Evolutionary conservation across 192 early-diverging fungal genomes (phyloP).

Genomic region (Gaertneriomyces sp.): DNA sequence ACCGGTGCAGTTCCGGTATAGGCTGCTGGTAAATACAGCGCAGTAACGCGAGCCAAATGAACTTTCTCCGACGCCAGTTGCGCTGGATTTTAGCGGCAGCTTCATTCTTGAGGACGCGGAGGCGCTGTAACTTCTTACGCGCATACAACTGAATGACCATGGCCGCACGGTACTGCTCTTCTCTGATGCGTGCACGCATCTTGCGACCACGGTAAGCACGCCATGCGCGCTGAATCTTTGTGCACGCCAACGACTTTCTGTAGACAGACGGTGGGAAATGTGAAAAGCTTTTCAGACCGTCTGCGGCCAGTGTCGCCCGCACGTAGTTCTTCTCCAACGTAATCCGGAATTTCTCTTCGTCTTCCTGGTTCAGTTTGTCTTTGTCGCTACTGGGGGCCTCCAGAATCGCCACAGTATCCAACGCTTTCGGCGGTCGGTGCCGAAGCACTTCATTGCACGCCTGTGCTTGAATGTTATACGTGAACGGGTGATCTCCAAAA

Average conservation of each 20-base stretch:
- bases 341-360: slow-evolving; percentile 50
- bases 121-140: slow-evolving; percentile 40
- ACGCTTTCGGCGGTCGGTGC: slow-evolving; percentile 14
- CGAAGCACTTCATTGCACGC: slow-evolving; percentile 24
- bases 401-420: slow-evolving; percentile 31
- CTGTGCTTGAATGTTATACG: slow-evolving; percentile 21
- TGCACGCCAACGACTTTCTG: slow-evolving; percentile 49
- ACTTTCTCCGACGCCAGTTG: slow-evolving; percentile 47
- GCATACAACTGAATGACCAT: slow-evolving; percentile 53
- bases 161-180: slow-evolving; percentile 49
- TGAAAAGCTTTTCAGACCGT: slow-evolving; percentile 47
- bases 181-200: slow-evolving; percentile 38
- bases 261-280: slow-evolving; percentile 59
- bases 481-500: slow-evolving; percentile 47
- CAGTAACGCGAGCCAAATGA: slow-evolving; percentile 54
- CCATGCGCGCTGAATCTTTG: slow-evolving; percentile 56
- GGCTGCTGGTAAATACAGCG: slow-evolving; percentile 57
- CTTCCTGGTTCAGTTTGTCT: slow-evolving; percentile 32
- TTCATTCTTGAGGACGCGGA: slow-evolving; percentile 48
- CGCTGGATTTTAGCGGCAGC: slow-evolving; percentile 51
- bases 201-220: slow-evolving; percentile 39
- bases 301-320: slow-evolving; percentile 28
- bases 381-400: slow-evolving; percentile 6
- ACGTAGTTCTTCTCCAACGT: slow-evolving; percentile 45
- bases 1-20: slow-evolving; percentile 48